Evolutionary conservation across 441 rosid species (phyloP), one percentile per base, ranked within the genome.

Genomic region (Populus hybrid): DNA sequence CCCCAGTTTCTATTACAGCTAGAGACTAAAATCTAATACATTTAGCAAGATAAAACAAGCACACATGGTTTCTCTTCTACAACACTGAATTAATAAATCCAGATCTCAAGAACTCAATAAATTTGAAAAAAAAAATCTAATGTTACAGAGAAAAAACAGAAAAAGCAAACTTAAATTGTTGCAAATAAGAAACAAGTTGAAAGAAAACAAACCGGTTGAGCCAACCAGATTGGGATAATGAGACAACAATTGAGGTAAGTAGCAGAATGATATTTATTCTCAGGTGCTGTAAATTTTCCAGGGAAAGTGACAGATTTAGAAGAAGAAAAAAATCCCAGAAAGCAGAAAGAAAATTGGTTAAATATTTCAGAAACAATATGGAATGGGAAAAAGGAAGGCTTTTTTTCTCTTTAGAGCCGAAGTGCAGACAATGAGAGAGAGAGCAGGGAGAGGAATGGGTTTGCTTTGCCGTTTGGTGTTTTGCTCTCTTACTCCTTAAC

Each of bases 41-140:
- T 79, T 75, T 3, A 74, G 69, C 67, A 34, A 73, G 72, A 46
- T 5, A 42, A 77, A 46, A 64, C 32, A 69, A 14, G 65, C 79
- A 46, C 59, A 36, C 77, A 73, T 16, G 76, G 67, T 65, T 71
- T 34, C 66, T 21, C 50, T 74, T 72, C 72, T 84, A 81, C 73
- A 81, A 67, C 28, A 72, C 71, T 3, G 38, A 23, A 40, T 69
- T 42, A 66, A 57, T 50, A 67, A 66, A 72, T 75, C 53, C 90
- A 88, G 93, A 91, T 92, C 97, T 88, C 86, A 79, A 83, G 73
- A 79, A 12, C 85, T 69, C 61, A 7, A 12, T 32, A 76, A 53
- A 53, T 30, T 30, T 30, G 5, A 5, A 5, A 19, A 50, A 50
- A 16, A 53, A 53, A 18, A 18, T 24, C 66, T 50, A 80, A 80